These are phyloP conservation scores for Dactylellina cionopaga DNA, from an alignment of 2,329 filamentous ascomycete genomes.

Conservation along the genomic window DNA sequence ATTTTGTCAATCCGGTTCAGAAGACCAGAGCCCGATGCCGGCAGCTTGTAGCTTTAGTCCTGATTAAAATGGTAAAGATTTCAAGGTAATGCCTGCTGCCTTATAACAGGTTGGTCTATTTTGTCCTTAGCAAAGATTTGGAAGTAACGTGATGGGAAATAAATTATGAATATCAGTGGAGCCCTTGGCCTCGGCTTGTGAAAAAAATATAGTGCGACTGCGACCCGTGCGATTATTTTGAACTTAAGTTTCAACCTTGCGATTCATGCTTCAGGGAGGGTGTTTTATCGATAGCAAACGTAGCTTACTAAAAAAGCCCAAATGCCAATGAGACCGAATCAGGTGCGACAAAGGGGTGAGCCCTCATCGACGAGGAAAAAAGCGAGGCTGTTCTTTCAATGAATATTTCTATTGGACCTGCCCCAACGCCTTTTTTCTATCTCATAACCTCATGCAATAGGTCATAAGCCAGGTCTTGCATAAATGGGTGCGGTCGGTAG, in stretches of 20 bases:
- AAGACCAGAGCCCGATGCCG: constrained; percentile 46
- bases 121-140: not conserved
- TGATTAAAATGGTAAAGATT: not conserved
- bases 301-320: not conserved
- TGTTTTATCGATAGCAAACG: constrained; percentile 8
- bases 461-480: constrained; percentile 52
- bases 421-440: constrained; percentile 9
- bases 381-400: constrained; percentile 21
- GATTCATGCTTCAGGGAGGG: too few species aligned
- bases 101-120: constrained; percentile 14
- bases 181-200: not conserved
- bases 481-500: constrained; percentile 44
- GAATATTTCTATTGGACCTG: constrained; percentile 21
- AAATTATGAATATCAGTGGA: constrained; percentile 1
- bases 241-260: not conserved
- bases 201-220: not conserved
- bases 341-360: constrained; percentile 30
- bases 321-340: constrained; percentile 34
- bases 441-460: constrained; percentile 49
- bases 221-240: constrained; percentile 19
- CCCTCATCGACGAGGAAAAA: constrained; percentile 7
- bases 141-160: constrained; percentile 32
- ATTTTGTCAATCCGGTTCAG: constrained; percentile 26
- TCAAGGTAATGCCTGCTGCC: constrained; percentile 44
- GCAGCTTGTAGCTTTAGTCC: too few species aligned